Evolutionary conservation across 495 filamentous ascomycete genomes (phyloP), one percentile per base, ranked within the genome.

Genomic region (Talaromyces borbonicus): DNA sequence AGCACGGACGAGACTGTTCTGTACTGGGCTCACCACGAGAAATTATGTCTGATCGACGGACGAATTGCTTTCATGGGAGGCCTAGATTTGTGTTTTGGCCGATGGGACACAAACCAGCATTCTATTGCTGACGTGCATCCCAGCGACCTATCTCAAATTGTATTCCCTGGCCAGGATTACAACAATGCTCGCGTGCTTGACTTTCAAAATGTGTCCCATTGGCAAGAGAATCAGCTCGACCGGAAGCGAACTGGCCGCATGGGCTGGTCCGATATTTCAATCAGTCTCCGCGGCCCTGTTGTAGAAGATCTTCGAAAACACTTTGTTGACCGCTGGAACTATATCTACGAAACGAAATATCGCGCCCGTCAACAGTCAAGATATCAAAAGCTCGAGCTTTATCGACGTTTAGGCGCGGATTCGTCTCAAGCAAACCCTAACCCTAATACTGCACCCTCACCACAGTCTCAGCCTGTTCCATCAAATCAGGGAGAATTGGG

Each of bases 11-110:
- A 84, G 45, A 77, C 84, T 4, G 83, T 95, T 15, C 63, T 97
- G 4, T 97, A 87, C 62, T 97, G 89, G 89, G 89, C 90, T 0
- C 90, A 97, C 52, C 90, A 95, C 49, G 90, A 97, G 61, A 97
- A 97, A 65, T 72, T 97, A 5, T 90, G 84, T 51, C 53, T 95
- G 8, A 65, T 97, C 26, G 90, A 97, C 59, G 79, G 83, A 1
- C 66, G 70, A 8, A 74, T 80, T 51, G 90, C 85, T 15, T 97
- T 97, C 58, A 97, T 95, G 90, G 90, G 90, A 37, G 73, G 73
- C 1, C 57, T 77, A 6, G 73, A 77, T 49, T 59, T 82, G 38
- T 83, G 79, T 53, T 83, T 74, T 49, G 79, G 79, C 11, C 73
- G 79, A 30, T 82, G 78, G 76, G 78, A 81, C 46, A 80, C 75